phyloP scores from a whole-genome alignment of 2,329 filamentous ascomycete species.

The Dryadomyces sulphureus region DNA sequence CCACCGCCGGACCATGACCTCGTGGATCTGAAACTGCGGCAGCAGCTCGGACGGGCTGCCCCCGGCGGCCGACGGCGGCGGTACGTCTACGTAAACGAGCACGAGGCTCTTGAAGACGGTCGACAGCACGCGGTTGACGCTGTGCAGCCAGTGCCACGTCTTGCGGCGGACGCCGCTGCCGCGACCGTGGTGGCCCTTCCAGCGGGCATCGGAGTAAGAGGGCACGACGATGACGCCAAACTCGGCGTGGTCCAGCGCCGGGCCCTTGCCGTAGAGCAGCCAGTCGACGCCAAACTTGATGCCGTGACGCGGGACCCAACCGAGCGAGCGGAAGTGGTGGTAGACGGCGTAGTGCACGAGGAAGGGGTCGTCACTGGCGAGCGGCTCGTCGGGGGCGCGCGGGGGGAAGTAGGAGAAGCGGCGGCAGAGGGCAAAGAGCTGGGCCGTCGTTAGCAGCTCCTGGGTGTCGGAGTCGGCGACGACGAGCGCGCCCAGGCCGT shows the following conservation, averaged over 20 bases:
- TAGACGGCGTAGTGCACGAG: conserved; percentile 78
- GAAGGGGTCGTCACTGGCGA: conserved; percentile 62
- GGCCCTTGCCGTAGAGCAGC: conserved; percentile 84
- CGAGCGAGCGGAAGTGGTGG: conserved; percentile 89
- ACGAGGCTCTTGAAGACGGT: conserved; percentile 86
- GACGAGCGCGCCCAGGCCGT: conserved; percentile 59
- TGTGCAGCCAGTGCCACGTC: conserved; percentile 75
- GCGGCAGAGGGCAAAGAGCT: conserved; percentile 54
- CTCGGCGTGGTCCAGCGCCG: conserved; percentile 88
- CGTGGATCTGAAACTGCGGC: conserved; percentile 58
- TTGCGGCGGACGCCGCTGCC: conserved; percentile 21
- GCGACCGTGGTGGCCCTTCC: conserved; percentile 32
- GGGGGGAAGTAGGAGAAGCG: conserved; percentile 56
- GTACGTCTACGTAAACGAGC: conserved; percentile 82
- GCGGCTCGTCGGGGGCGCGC: conserved; percentile 13
- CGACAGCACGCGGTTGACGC: conserved; percentile 74
- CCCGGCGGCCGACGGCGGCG: conserved; percentile 42
- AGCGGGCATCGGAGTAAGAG: conserved; percentile 61
- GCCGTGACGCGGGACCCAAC: conserved; percentile 85
- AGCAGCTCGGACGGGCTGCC: conserved; percentile 48
- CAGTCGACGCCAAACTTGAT: conserved; percentile 94
- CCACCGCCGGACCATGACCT: conserved; percentile 74
- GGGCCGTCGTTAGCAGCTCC: conserved; percentile 30
- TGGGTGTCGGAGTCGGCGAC: conserved; percentile 38
- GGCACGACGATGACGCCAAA: conserved; percentile 79